Base-by-base conservation (phyloP, 2,329 filamentous ascomycete genomes). In the Cladosporium phlei region DNA sequence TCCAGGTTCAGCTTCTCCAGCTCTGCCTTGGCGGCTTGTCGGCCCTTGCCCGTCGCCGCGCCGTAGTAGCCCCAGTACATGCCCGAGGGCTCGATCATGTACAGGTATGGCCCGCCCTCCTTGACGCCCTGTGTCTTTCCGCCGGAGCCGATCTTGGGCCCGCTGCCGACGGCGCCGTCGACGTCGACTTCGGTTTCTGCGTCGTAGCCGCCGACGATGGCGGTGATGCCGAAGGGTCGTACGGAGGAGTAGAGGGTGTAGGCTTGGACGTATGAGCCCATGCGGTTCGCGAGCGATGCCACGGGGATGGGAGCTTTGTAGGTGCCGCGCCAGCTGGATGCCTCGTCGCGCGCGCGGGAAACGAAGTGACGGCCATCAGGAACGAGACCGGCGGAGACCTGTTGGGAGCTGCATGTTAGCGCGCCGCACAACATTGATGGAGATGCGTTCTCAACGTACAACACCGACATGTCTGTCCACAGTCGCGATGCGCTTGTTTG, bases 51-150 rank as follows among this genome's bases (percentile, higher is more conserved):
- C 11, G 93, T 96, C 39, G 93, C 93, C 29, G 93, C 93, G 59
- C 93, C 93, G 69, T 96, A 96, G 78, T 98, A 98, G 50, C 93
- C 93, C 93, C 93, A 98, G 77, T 95, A 97, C 57, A 91, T 73
- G 47, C 93, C 93, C 63, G 89, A 95, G 32, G 93, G 93, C 75
- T 98, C 93, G 59, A 98, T 91, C 93, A 98, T 98, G 78, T 96
- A 98, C 52, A 98, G 80, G 53, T 83, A 90, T 17, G 93, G 93
- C 1, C 91, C 93, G 58, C 93, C 93, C 66, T 89, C 82, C 67
- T 81, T 85, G 62, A 82, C 83, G 61, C 81, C 73, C 51, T 80
- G 70, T 33, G 83, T 78, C 73, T 93, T 95, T 63, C 91, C 91
- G 54, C 91, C 91, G 19, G 88, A 82, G 49, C 91, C 91, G 48